These are phyloP conservation scores for Sphaerulina musiva DNA, from an alignment of 2,329 filamentous ascomycete genomes.

Conservation along the genomic window DNA sequence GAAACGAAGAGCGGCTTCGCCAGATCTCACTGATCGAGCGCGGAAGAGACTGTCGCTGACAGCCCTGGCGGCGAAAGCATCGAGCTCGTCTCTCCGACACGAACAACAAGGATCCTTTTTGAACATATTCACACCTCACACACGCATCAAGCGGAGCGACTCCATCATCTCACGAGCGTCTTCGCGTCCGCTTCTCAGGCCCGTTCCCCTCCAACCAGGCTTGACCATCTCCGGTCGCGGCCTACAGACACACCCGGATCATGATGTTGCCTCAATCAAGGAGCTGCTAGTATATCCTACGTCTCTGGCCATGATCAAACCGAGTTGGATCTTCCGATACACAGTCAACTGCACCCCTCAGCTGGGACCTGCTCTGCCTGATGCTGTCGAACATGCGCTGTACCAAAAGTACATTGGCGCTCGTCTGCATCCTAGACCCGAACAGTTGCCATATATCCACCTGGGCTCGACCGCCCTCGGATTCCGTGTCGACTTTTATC, in stretches of 20 bases:
- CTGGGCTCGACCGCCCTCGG: conserved; percentile 19
- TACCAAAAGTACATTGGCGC: conserved; percentile 18
- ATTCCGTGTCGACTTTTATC: conserved; percentile 22
- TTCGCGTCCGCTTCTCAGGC: conserved; percentile 9
- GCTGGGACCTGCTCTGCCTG: conserved; percentile 17
- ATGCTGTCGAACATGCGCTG: conserved; percentile 15
- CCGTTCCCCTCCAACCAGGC: conserved; percentile 16
- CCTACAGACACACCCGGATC: conserved; percentile 16
- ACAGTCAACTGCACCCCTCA: conserved; percentile 21
- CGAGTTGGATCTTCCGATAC: conserved; percentile 21
- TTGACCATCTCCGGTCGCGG: conserved; percentile 13
- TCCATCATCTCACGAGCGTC: conserved; percentile 3
- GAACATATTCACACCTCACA: conserved; percentile 12
- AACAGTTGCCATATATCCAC: conserved; percentile 20
- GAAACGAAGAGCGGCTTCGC: conserved; percentile 11
- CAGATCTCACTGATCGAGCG: conserved; percentile 3
- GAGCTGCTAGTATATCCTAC: conserved; percentile 17
- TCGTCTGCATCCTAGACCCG: conserved; percentile 12
- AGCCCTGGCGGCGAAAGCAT: conserved; percentile 15
- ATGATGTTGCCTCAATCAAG: conserved; percentile 18
- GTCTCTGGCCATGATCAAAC: conserved; percentile 18
- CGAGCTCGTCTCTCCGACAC: conserved; percentile 13
- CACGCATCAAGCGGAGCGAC: conserved; percentile 12
- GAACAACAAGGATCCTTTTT: conserved; percentile 16
- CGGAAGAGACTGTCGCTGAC: conserved; percentile 15